Evolutionary conservation across 495 filamentous ascomycete genomes (phyloP).

Genomic region (Penicillium coprophilum): DNA sequence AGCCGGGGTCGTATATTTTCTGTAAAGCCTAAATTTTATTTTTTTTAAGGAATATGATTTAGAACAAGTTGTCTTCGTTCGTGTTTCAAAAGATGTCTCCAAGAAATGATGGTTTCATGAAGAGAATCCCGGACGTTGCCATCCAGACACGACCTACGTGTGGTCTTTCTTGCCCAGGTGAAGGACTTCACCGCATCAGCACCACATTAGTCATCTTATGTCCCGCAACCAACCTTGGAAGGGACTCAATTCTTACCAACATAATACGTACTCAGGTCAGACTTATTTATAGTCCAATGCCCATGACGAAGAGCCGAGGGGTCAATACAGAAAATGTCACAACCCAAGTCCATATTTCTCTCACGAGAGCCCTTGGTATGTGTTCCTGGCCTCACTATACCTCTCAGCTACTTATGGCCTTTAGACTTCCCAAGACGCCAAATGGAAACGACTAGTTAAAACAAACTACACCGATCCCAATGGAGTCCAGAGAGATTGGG

Average conservation of each 20-base stretch:
- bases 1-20: too few species aligned
- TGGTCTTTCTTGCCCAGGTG: too few species aligned
- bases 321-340: background rate
- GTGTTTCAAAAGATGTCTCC: too few species aligned
- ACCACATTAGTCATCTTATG: background rate
- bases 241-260: background rate
- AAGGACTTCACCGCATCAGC: too few species aligned
- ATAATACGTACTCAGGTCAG: background rate
- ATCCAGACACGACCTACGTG: too few species aligned
- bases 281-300: background rate
- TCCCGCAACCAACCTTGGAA: background rate
- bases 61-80: too few species aligned
- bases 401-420: background rate
- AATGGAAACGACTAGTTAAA: constrained; percentile 65
- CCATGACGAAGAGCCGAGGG: background rate
- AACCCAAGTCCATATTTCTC: constrained; percentile 3
- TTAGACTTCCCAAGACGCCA: constrained; percentile 51
- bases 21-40: too few species aligned
- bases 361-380: constrained; percentile 10
- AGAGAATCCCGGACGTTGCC: too few species aligned
- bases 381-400: background rate
- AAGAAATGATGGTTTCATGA: too few species aligned
- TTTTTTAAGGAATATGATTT: too few species aligned
- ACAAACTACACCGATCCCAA: constrained; percentile 66
- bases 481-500: constrained; percentile 64